These are phyloP conservation scores for Primulina eburnea DNA, from an alignment of 257 asterid genomes.

Conservation along the genomic window DNA sequence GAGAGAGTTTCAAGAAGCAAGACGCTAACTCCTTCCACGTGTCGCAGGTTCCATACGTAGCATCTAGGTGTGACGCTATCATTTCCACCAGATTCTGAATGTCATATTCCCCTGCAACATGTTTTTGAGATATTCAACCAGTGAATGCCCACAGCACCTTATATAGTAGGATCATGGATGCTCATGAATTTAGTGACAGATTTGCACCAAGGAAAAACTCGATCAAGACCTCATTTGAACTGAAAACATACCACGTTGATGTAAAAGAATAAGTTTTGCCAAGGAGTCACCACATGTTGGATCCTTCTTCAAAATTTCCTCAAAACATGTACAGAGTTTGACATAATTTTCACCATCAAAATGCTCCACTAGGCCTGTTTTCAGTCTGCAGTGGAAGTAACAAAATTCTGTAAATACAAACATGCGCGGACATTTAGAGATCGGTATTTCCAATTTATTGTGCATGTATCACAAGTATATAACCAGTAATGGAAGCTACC, in stretches of 20 bases:
- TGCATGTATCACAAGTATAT: slow-evolving; percentile 14
- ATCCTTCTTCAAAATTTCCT: slow-evolving; percentile 71
- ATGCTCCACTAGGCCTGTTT: slow-evolving; percentile 66
- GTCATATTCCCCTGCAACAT: slow-evolving; percentile 55
- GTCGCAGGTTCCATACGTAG: slow-evolving; percentile 47
- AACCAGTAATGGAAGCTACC: neutral
- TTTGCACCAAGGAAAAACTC: neutral
- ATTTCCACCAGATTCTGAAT: slow-evolving; percentile 61
- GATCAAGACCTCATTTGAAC: slow-evolving; percentile 17
- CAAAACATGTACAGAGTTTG: slow-evolving; percentile 49
- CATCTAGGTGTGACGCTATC: slow-evolving; percentile 82
- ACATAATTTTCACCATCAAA: slow-evolving; percentile 50
- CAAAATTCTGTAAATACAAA: slow-evolving; percentile 6
- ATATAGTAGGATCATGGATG: neutral
- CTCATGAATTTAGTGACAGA: neutral
- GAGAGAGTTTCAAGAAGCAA: slow-evolving; percentile 59
- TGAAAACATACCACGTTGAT: slow-evolving; percentile 51
- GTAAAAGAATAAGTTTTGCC: slow-evolving; percentile 58
- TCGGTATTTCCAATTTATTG: neutral
- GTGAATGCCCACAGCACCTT: neutral
- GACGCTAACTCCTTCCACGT: slow-evolving; percentile 75
- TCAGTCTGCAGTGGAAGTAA: slow-evolving; percentile 51
- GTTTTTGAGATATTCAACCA: neutral
- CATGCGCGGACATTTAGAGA: neutral
- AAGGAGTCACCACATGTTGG: slow-evolving; percentile 75